Evolutionary conservation across 2,329 filamentous ascomycete genomes (phyloP).

Genomic region (Monosporascus ibericus): DNA sequence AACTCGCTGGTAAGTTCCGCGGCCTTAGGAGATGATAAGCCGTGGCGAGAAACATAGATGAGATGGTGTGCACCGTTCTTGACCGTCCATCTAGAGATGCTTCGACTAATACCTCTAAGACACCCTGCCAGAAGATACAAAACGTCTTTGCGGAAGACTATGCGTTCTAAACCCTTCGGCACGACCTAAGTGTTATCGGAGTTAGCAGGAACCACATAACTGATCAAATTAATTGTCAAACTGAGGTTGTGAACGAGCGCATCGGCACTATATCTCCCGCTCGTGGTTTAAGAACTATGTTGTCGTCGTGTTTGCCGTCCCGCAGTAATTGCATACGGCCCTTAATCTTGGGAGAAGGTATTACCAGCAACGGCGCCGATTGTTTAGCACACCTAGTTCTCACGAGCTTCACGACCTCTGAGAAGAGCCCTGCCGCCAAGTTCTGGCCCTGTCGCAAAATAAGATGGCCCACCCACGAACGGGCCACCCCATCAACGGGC

Average conservation of each 20-base stretch:
- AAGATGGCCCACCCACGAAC: no score
- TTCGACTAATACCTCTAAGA: background rate
- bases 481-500: no score
- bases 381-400: constrained; percentile 22
- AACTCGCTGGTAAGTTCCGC: background rate
- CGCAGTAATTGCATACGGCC: background rate
- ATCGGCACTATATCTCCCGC: background rate
- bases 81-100: background rate
- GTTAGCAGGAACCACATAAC: background rate
- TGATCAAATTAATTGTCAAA: background rate
- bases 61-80: constrained; percentile 1
- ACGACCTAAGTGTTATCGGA: background rate
- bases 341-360: constrained; percentile 19
- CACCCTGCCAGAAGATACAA: background rate
- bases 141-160: background rate
- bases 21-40: background rate
- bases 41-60: constrained; percentile 1
- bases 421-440: constrained; percentile 20
- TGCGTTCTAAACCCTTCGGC: background rate
- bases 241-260: background rate
- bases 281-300: background rate
- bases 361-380: constrained; percentile 26
- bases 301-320: background rate
- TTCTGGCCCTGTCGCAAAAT: constrained; percentile 28
- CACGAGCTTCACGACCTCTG: constrained; percentile 21